Evolutionary conservation across 2,329 filamentous ascomycete species (phyloP).

Genomic region (Trichothecium roseum): DNA sequence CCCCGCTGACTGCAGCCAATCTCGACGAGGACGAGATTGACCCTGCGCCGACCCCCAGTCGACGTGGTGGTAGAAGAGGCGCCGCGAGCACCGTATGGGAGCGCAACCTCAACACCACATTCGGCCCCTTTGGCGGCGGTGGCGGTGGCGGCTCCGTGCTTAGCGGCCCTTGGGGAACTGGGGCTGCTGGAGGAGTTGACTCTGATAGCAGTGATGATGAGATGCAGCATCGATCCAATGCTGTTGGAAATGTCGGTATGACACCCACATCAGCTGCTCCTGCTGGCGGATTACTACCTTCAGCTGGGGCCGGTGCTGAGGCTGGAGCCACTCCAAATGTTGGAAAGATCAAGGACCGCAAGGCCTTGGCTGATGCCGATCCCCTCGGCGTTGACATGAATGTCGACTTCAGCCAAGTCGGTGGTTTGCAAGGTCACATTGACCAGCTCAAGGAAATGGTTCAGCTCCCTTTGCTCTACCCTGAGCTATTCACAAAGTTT

Average conservation of each 20-base stretch:
- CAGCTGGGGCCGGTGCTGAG: conserved; percentile 29
- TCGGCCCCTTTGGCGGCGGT: conserved; percentile 85
- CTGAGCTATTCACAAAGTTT: conserved; percentile 84
- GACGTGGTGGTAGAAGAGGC: conserved; percentile 43
- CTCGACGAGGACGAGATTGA: conserved; percentile 67
- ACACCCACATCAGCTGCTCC: conserved; percentile 42
- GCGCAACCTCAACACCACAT: conserved; percentile 77
- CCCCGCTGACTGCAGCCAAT: conserved; percentile 50
- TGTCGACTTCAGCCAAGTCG: conserved; percentile 90
- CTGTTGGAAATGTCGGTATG: conserved; percentile 51
- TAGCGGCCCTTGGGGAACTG: conserved; percentile 63
- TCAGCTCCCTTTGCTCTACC: conserved; percentile 83
- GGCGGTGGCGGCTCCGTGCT: conserved; percentile 63
- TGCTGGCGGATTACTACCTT: conserved; percentile 33
- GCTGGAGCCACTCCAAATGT: conserved; percentile 60
- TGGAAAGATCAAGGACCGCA: conserved; percentile 87
- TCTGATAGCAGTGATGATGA: conserved; percentile 98
- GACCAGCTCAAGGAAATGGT: conserved; percentile 99
- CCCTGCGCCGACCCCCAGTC: conserved; percentile 55
- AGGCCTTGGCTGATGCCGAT: conserved; percentile 85
- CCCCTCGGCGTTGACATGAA: conserved; percentile 86
- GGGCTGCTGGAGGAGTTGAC: conserved; percentile 68
- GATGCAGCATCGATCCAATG: conserved; percentile 49
- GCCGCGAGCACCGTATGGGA: conserved; percentile 56
- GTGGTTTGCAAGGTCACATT: conserved; percentile 85